A percentile compares a stretch with the other conserved stretches of the same genome.
These are phyloP conservation scores for Ambrosiella beaveri DNA, from an alignment of 2,329 filamentous ascomycete genomes.

Conservation along the genomic window DNA sequence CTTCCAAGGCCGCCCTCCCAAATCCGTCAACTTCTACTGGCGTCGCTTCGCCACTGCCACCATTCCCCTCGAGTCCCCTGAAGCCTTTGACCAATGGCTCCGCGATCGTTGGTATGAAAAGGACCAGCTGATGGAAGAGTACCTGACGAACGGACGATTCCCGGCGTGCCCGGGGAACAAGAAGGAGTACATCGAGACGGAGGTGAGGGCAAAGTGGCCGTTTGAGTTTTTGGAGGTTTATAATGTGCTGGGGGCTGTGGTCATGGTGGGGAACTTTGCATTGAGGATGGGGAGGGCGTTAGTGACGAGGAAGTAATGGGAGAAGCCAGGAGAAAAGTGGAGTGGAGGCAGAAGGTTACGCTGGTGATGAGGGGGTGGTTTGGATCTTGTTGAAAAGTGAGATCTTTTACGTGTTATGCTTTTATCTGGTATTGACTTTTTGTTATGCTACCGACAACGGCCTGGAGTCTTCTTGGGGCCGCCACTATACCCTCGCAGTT, in stretches of 20 bases:
- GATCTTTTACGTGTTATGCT: not conserved
- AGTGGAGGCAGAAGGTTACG: not conserved
- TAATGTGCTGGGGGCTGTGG: slow-evolving; percentile 9
- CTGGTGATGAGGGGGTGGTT: not conserved
- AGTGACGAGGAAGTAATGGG: not conserved
- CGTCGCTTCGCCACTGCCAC: slow-evolving; percentile 63
- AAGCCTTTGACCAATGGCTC: slow-evolving; percentile 71
- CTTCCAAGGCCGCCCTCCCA: slow-evolving; percentile 73
- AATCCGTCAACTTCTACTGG: slow-evolving; percentile 95
- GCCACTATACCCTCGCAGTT: slow-evolving; percentile 6
- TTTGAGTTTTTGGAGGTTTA: slow-evolving; percentile 13
- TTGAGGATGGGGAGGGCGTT: slow-evolving; percentile 2
- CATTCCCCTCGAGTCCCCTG: slow-evolving; percentile 60
- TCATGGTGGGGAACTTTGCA: slow-evolving; percentile 6
- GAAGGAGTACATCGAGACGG: slow-evolving; percentile 13
- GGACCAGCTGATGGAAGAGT: slow-evolving; percentile 73
- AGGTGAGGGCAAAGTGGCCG: slow-evolving; percentile 10
- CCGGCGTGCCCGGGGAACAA: slow-evolving; percentile 26
- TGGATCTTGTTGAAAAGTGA: not conserved
- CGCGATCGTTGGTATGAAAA: slow-evolving; percentile 82
- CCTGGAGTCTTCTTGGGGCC: not conserved
- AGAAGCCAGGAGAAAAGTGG: not conserved
- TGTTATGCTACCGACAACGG: not conserved
- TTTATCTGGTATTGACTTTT: not conserved
- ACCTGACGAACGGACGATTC: slow-evolving; percentile 59